phyloP scores from a whole-genome alignment of 108 stramenopile genomes.

The Cyclotella cryptica region DNA sequence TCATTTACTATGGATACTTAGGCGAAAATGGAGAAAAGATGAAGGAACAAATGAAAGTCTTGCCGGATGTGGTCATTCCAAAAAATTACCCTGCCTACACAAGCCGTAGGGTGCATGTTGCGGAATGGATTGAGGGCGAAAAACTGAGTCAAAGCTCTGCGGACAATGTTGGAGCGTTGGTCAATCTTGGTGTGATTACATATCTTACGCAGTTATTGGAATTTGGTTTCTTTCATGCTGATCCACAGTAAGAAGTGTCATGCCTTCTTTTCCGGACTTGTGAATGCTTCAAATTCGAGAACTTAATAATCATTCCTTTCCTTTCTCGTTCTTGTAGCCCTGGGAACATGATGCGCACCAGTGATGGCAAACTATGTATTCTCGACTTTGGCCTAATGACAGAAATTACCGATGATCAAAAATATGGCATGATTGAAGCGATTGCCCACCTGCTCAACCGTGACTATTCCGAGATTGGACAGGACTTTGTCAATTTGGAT shows the following conservation, averaged over 20 bases:
- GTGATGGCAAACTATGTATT: slow-evolving; percentile 91
- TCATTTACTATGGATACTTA: neutral
- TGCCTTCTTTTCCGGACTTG: neutral
- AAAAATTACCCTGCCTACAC: slow-evolving; percentile 89
- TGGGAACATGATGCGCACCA: slow-evolving; percentile 94
- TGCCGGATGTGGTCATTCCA: slow-evolving; percentile 90
- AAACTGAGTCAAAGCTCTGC: slow-evolving; percentile 90
- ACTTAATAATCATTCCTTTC: neutral
- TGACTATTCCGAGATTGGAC: slow-evolving; percentile 93
- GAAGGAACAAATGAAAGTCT: slow-evolving; percentile 85
- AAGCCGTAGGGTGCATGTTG: slow-evolving; percentile 90
- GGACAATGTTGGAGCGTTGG: slow-evolving; percentile 92
- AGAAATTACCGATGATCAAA: slow-evolving; percentile 92
- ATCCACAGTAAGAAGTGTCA: slow-evolving; percentile 34
- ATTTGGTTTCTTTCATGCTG: slow-evolving; percentile 91
- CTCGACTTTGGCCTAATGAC: slow-evolving; percentile 98
- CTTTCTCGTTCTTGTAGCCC: slow-evolving; percentile 19
- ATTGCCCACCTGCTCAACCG: slow-evolving; percentile 94
- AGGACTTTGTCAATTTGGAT: slow-evolving; percentile 93
- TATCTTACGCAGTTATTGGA: slow-evolving; percentile 94
- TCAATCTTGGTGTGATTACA: slow-evolving; percentile 94
- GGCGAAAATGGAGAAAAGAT: slow-evolving; percentile 78
- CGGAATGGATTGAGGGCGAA: slow-evolving; percentile 98
- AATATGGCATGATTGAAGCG: slow-evolving; percentile 96
- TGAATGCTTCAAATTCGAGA: too few species aligned